Percentiles rank a stretch among this genome's conserved stretches.
Conservation (phyloP, 768 basidiomycete genomes). For the Tremella fuciformis region DNA sequence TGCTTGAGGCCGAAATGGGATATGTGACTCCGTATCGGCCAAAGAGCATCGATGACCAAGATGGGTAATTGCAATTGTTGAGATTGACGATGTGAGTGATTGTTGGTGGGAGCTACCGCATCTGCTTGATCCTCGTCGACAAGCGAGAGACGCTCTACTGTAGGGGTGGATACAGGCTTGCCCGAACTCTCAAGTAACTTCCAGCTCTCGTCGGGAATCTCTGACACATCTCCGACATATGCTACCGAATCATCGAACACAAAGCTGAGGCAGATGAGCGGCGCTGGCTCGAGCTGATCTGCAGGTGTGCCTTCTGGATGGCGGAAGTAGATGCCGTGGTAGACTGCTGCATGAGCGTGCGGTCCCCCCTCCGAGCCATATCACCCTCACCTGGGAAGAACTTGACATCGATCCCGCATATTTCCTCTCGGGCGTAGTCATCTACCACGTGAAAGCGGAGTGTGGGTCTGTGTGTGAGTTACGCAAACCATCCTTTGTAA, state of each 20-base stretch:
- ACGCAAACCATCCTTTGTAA: constrained; percentile 6
- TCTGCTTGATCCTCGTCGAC: constrained; percentile 31
- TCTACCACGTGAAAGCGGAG: constrained; percentile 79
- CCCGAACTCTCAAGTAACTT: constrained; percentile 14
- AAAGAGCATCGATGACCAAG: constrained; percentile 73
- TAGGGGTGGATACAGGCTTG: neutral
- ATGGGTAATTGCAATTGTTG: constrained; percentile 55
- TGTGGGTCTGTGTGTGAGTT: constrained; percentile 46
- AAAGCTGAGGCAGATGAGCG: constrained; percentile 51
- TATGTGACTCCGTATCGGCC: constrained; percentile 60
- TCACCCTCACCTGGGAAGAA: constrained; percentile 24
- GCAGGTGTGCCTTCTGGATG: constrained; percentile 11
- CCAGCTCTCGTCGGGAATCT: constrained; percentile 75
- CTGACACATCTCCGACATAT: constrained; percentile 79
- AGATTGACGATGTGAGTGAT: constrained; percentile 21
- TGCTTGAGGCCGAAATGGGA: constrained; percentile 76
- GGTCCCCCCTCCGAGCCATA: too few relatives aligned
- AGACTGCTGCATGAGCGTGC: constrained; percentile 20
- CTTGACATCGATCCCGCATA: constrained; percentile 55
- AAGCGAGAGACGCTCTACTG: neutral
- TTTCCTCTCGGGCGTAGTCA: constrained; percentile 65
- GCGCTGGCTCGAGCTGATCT: constrained; percentile 31
- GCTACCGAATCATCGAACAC: constrained; percentile 61
- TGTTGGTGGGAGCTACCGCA: constrained; percentile 44
- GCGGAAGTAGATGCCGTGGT: constrained; percentile 50